Base-by-base conservation (phyloP, 306 rosid genomes). In the Hippophae gyantsensis region DNA sequence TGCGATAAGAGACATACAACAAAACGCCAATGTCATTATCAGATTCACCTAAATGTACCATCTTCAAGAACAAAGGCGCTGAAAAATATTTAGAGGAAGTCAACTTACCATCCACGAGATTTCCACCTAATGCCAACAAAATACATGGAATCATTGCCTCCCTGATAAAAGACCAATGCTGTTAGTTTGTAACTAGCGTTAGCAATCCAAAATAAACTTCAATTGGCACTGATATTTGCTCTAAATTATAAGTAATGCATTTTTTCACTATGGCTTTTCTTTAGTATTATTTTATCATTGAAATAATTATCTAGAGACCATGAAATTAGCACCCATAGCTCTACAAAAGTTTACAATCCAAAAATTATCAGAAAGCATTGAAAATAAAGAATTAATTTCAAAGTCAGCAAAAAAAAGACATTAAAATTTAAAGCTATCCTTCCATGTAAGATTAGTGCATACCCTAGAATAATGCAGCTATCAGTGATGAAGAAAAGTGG, bases 61-160 rank as follows among this genome's bases (percentile, higher is more conserved):
- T 32, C 38, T 32, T 32, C 38, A 32, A 32, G 38, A 32, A 32
- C 38, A 32, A 32, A 32, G 38, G 38, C 38, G 38, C 4, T 32
- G 38, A 18, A 18, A 18, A 18, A 18, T 18, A 18, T 18, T 18
- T 18, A 18, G 23, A 18, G 23, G 23, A 66, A 41, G 71, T 43
- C 67, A 76, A 67, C 77, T 81, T 73, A 93, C 99, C 99, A 52
- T 93, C 88, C 9, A 93, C 71, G 23, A 18, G 23, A 79, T 86
- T 93, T 59, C 99, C 97, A 64, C 99, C 99, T 63, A 93, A 69
- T 43, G 99, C 99, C 84, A 93, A 75, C 61, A 93, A 80, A 76
- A 93, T 93, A 87, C 97, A 93, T 8, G 99, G 97, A 79, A 93
- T 86, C 99, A 93, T 93, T 57, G 99, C 99, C 70, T 81, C 97